These are phyloP conservation scores for Tuber microsphaerosporum DNA, from an alignment of 495 filamentous ascomycete genomes.

Conservation along the genomic window DNA sequence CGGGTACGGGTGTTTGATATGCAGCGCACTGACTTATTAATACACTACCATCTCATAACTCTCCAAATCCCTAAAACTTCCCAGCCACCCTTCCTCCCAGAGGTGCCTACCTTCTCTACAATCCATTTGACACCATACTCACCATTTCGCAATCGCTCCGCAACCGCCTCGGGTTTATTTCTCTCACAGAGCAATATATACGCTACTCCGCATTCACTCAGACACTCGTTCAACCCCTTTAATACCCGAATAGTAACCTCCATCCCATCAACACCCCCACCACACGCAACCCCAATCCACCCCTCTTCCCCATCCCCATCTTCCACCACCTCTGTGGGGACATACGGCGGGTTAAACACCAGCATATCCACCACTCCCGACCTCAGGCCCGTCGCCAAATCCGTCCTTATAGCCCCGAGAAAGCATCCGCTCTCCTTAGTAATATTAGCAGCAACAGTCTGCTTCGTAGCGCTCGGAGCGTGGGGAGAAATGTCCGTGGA, in stretches of 20 bases:
- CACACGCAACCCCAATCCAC: slow-evolving; percentile 72
- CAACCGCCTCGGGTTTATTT: slow-evolving; percentile 72
- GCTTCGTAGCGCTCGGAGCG: slow-evolving; percentile 61
- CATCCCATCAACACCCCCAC: slow-evolving; percentile 85
- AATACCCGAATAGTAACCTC: slow-evolving; percentile 77
- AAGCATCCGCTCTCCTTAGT: slow-evolving; percentile 42
- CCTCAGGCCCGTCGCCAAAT: slow-evolving; percentile 57
- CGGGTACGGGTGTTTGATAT: not conserved
- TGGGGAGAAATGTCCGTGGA: slow-evolving; percentile 75
- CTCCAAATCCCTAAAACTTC: slow-evolving; percentile 49
- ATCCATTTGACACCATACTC: slow-evolving; percentile 51
- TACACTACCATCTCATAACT: slow-evolving; percentile 29
- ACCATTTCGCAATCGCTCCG: slow-evolving; percentile 55
- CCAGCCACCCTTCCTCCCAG: slow-evolving; percentile 83
- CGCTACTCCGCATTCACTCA: slow-evolving; percentile 67
- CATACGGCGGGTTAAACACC: slow-evolving; percentile 95
- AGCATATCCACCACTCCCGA: slow-evolving; percentile 63
- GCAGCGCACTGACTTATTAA: not conserved
- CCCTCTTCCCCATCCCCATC: slow-evolving; percentile 43
- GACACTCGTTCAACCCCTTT: slow-evolving; percentile 54
- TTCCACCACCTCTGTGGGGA: slow-evolving; percentile 72
- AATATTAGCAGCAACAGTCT: slow-evolving; percentile 52
- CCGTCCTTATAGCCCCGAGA: slow-evolving; percentile 57
- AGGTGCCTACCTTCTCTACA: slow-evolving; percentile 71
- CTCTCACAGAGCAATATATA: slow-evolving; percentile 85